Evolutionary conservation across 768 basidiomycete genomes (phyloP), one percentile per base, ranked within the genome.

Genomic region (Coprinopsis marcescibilis): DNA sequence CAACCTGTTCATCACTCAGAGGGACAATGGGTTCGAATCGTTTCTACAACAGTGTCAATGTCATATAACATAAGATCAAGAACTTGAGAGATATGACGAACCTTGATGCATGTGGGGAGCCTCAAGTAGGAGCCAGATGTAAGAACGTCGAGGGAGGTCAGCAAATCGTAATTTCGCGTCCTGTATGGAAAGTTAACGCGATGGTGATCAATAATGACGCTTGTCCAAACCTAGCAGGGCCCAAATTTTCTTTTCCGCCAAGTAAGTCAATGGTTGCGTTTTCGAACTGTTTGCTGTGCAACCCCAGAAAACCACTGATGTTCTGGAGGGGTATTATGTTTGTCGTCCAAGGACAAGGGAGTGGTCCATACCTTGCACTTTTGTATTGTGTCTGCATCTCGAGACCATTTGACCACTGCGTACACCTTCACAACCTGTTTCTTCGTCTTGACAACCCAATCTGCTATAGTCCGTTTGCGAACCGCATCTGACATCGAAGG

Each of bases 361-460:
- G 51, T 46, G 2, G 39, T 19, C 21, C 55, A 55, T 55, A 81
- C 89, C 89, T 91, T 89, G 71, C 83, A 86, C 65, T 86, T 89
- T 64, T 92, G 89, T 33, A 89, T 82, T 4, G 84, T 83, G 48
- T 78, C 78, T 33, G 87, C 85, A 61, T 93, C 90, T 50, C 86
- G 74, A 29, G 87, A 76, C 92, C 92, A 96, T 56, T 91, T 87
- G 6, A 78, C 76, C 23, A 92, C 77, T 10, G 90, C 92, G 57
- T 90, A 89, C 12, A 94, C 65, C 62, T 93, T 93, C 24, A 91
- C 84, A 26, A 91, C 79, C 57, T 95, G 91, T 57, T 91, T 86
- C 65, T 94, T 88, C 4, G 78, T 88, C 61, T 84, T 82, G n/a
- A 91, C 85, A 0, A 91, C 89, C 79, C 87, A 94, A 54, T 93